A percentile compares a stretch with the other conserved stretches of the same genome.
phyloP scores from a whole-genome alignment of 192 early-diverging fungal species.

The Coemansia sp. region DNA sequence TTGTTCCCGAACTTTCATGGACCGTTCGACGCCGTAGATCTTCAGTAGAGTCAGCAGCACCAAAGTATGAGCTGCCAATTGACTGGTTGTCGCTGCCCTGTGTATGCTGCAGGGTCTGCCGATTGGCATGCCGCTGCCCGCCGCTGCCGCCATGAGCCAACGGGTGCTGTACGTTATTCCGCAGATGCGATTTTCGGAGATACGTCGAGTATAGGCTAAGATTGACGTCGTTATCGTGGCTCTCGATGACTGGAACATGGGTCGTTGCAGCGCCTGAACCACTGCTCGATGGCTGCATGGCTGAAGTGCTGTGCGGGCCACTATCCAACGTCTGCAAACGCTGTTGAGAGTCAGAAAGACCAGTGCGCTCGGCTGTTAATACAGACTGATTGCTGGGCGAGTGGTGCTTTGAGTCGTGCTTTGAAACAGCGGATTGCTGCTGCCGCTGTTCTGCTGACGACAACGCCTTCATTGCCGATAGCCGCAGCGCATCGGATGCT shows the following conservation, averaged over 20 bases:
- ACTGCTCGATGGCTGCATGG: constrained; percentile 3
- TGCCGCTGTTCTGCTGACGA: constrained; percentile 3
- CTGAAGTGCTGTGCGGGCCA: not conserved
- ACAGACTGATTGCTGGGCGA: not conserved
- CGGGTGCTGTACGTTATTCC: constrained; percentile 34
- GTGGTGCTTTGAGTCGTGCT: not conserved
- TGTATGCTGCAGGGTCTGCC: constrained; percentile 12
- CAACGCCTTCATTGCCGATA: constrained; percentile 6
- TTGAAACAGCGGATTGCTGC: not conserved
- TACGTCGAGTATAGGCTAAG: constrained; percentile 46
- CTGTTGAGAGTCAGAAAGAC: not conserved
- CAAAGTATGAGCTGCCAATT: not conserved
- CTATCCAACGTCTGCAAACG: not conserved
- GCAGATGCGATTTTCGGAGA: constrained; percentile 50
- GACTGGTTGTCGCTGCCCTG: not conserved
- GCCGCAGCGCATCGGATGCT: not conserved
- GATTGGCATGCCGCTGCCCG: constrained; percentile 12
- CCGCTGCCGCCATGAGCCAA: constrained; percentile 6
- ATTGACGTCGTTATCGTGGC: constrained; percentile 9
- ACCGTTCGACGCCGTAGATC: not conserved
- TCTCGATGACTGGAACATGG: not conserved
- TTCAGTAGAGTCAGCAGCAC: not conserved
- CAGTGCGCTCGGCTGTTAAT: not conserved
- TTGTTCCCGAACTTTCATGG: not conserved
- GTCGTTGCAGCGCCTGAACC: not conserved